phyloP scores from a whole-genome alignment of 1,284 basidiomycete genomes.

The Rhodotorula sp. region DNA sequence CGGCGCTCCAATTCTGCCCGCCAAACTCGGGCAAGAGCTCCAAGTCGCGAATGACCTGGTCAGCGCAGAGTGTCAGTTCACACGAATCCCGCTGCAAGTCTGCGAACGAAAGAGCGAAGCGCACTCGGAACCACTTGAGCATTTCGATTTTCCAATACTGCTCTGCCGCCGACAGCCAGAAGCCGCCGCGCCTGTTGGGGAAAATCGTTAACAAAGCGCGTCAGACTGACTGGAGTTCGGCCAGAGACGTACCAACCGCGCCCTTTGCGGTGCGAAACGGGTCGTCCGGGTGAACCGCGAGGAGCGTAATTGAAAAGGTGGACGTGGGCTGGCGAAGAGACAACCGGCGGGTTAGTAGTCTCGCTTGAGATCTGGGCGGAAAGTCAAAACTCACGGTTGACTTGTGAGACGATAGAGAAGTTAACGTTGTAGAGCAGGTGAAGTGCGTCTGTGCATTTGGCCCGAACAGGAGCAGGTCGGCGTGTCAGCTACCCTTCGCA shows the following conservation, averaged over 20 bases:
- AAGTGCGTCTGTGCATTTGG: slow-evolving; percentile 32
- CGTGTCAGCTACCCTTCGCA: too few relatives aligned
- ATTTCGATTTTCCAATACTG: slow-evolving; percentile 92
- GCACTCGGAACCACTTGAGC: slow-evolving; percentile 87
- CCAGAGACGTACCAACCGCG: slow-evolving; percentile 65
- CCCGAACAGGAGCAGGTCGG: too few relatives aligned
- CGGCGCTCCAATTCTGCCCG: slow-evolving; percentile 91
- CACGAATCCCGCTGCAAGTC: not conserved
- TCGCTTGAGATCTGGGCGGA: too few relatives aligned
- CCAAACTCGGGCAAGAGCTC: slow-evolving; percentile 83
- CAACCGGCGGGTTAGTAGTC: not conserved
- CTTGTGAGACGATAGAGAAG: slow-evolving; percentile 91
- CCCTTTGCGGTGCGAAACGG: slow-evolving; percentile 85
- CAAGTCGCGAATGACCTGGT: slow-evolving; percentile 80
- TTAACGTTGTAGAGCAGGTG: slow-evolving; percentile 64
- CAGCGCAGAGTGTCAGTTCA: too few relatives aligned
- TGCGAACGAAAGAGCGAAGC: slow-evolving; percentile 9
- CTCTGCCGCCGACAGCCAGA: slow-evolving; percentile 62
- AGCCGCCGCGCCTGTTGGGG: slow-evolving; percentile 72
- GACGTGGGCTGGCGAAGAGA: slow-evolving; percentile 60
- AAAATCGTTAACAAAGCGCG: not conserved
- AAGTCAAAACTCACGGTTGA: slow-evolving; percentile 56
- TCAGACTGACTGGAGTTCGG: too few relatives aligned
- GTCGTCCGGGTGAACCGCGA: slow-evolving; percentile 86
- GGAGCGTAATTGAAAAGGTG: slow-evolving; percentile 98